Evolutionary conservation across 352 stramenopile species (phyloP), one percentile per base, ranked within the genome.

Genomic region (Globisporangium carolinianum): DNA sequence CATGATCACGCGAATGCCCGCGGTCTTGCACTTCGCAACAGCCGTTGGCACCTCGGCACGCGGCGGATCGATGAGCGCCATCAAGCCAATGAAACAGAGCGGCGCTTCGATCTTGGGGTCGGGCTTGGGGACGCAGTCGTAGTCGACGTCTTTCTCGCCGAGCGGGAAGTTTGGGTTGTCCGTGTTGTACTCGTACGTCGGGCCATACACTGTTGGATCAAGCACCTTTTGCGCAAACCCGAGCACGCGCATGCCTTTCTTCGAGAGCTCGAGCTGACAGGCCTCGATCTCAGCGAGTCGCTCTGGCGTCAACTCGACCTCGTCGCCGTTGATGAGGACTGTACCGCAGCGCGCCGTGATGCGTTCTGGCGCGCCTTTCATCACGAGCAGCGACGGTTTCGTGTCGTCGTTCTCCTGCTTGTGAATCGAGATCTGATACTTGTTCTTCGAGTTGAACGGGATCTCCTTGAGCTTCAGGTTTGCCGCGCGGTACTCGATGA

Each of bases 51-150:
- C 92, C 58, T 92, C 82, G 5, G 76, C 58, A 61, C 96, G 94
- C 37, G 96, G 96, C 10, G 96, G 96, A 65, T 98, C 96, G 60
- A 98, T 97, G 35, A 98, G 79, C 7, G 94, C 94, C 75, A 97
- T 97, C 58, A 98, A 73, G 50, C 95, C 96, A 65, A 98, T 90
- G 52, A 98, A 98, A 36, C 87, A 95, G 53, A 84, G 61, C 4
- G 64, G 75, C 57, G 87, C 79, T 74, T 80, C 87, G 60, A 74
- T 92, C 65, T 89, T 96, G 69, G 65, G 72, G 65, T 75, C 63
- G 41, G 67, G 75, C 55, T 65, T 88, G 43, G 70, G 88, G 24
- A 73, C 80, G 5, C 64, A 49, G 3, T 87, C 74, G 47, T 90
- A 89, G 60, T 91, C 83, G 9, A 89, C 86, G 60, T 95, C 88